Base-by-base conservation (phyloP, 352 stramenopile species). In the Plasmopara halstedii region DNA sequence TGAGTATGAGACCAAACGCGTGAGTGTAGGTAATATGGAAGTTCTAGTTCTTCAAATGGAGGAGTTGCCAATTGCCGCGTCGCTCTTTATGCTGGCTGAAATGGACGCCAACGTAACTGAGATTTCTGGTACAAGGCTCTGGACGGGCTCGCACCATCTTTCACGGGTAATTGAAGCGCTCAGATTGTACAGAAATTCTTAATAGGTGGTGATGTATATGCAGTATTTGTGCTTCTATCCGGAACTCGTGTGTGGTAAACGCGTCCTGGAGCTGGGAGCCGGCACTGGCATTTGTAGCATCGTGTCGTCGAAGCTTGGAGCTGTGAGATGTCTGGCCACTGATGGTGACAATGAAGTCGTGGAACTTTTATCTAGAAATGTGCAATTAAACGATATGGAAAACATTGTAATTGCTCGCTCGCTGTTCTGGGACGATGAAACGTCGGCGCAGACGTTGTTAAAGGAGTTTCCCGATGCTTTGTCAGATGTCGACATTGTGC, bases 121-220 rank as follows among this genome's bases (percentile, higher is more conserved):
- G 56, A 91, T 91, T 50, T 86, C 72, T 42, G 79, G 79, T 41
- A 78, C 75, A 51, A 70, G 79, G 32, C 67, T 86, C 33, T 91
- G 79, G 79, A 76, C 81, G 18, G 79, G 79, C 22, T 84, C 67
- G 14, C 61, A 87, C 25, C 63, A 84, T 39, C 70, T 91, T 25
- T 67, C 70, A 19, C 51, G 56, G 37, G 69, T 80, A 59, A 32
- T 11, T 29, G 3, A 29, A 29, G 6, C 6, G 25, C 25, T 29
- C 7, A 11, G 25, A 29, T 29, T 6, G 6, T 29, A 2, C 25
- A 4, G 3, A 29, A 6, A 29, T 29, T 9, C 22, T 43, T 19
- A 57, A 21, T 45, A 29, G 15, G 9, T 43, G 14, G n/a, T 19
- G 34, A 20, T n/a, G 8, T 4, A 53, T 18, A 43, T 54, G 19